Conservation (phyloP, 371 early-diverging fungal species). For the Mucor sp. region DNA sequence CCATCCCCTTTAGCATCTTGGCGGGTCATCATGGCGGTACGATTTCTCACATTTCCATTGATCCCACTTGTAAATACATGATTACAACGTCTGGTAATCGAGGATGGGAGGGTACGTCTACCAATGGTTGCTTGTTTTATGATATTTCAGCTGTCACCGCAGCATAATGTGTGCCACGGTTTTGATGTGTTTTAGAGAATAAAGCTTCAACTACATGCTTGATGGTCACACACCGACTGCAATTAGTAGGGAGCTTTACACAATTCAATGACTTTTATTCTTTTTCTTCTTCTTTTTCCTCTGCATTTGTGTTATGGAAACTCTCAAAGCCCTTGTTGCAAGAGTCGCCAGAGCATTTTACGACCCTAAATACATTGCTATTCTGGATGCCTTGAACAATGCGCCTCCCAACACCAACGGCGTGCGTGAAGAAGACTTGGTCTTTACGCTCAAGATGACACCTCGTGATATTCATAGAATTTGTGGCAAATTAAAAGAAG, state of each 20-base stretch:
- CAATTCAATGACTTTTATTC: too few relatives aligned
- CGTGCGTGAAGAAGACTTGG: conserved; percentile 79
- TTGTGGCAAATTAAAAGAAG: conserved; percentile 77
- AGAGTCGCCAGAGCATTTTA: conserved; percentile 88
- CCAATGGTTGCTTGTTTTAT: conserved; percentile 84
- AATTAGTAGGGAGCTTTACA: too few relatives aligned
- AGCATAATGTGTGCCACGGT: not conserved
- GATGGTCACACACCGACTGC: not conserved
- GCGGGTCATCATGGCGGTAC: conserved; percentile 69
- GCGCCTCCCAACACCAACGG: conserved; percentile 49
- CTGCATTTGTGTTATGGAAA: conserved; percentile 35
- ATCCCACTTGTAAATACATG: conserved; percentile 76
- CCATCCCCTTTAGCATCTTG: conserved; percentile 49
- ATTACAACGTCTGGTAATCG: conserved; percentile 89
- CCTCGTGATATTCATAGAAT: conserved; percentile 76
- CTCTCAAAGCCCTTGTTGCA: conserved; percentile 74
- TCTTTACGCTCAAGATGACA: conserved; percentile 65
- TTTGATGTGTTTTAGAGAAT: not conserved
- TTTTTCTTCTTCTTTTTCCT: not conserved
- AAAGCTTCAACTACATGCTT: not conserved
- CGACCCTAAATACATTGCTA: conserved; percentile 76
- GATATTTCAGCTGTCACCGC: conserved; percentile 55
- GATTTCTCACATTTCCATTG: conserved; percentile 81
- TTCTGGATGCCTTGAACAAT: conserved; percentile 78
- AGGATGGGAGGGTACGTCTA: conserved; percentile 90